Base-by-base conservation (phyloP, 1,284 basidiomycete species). In the Thecaphora thlaspeos region DNA sequence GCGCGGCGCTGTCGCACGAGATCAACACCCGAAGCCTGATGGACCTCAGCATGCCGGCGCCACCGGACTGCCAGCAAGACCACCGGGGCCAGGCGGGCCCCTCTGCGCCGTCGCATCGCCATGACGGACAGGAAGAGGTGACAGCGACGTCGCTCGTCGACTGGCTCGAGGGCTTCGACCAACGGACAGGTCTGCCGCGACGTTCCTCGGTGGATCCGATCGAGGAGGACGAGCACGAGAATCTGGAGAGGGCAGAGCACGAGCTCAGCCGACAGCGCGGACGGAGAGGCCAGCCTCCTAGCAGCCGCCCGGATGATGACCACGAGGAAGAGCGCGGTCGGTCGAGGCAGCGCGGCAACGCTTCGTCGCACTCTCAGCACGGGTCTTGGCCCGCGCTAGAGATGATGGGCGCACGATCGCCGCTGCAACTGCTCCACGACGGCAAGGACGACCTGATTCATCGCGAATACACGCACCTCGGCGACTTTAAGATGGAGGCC, bases 191-290 rank as follows among this genome's bases (percentile, higher is more conserved):
- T 7, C 59, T 66, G 11, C 63, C 63, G 14, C 59, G 63, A 12
- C 63, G 63, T 5, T 66, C 63, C 1, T 66, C 63, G 1, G 63
- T 66, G 18, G 63, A 66, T n/a, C 63, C 63, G 38, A 66, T 66
- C 40, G 59, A 61, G 24, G 63, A 66, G 41, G 63, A 65, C 50
- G 42, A 61, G 46, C 48, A 65, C 43, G 55, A 48, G 38, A 58
- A 51, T 8, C 50, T 57, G 22, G 54, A 55, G 23, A 4, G 15
- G 18, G n/a, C n/a, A n/a, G 58, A 61, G 44, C 55, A 57, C 22
- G 62, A 65, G 47, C 62, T 58, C 22, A 54, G 51, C 39, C 48
- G 43, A 3, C 48, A 46, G 3, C 62, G 62, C 22, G 55, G 58
- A 28, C 57, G 58, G 23, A 58, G 53, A 23, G 50, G 52, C 5